Conservation (phyloP, 441 rosid genomes). For the Populus hybrid region DNA sequence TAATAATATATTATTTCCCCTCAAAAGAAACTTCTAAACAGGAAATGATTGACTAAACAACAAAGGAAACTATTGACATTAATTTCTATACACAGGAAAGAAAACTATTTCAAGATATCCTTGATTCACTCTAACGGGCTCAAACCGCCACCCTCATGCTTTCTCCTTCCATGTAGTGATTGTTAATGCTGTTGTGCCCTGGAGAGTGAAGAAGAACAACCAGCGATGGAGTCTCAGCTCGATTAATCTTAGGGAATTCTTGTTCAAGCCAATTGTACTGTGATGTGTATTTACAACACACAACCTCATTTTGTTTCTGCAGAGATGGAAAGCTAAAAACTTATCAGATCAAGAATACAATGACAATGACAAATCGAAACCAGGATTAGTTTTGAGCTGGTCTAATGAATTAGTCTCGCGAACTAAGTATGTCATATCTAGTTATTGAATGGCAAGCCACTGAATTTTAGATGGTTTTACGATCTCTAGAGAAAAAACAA, state of each 20-base stretch:
- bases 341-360: too few species aligned
- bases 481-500: slow-evolving; percentile 41
- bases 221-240: slow-evolving; percentile 69
- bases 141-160: slow-evolving; percentile 61
- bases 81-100: too few species aligned
- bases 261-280: slow-evolving; percentile 56
- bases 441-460: background rate
- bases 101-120: too few species aligned
- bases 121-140: slow-evolving; percentile 14
- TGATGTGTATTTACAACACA: slow-evolving; percentile 44
- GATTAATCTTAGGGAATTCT: slow-evolving; percentile 58
- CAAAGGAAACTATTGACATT: too few species aligned
- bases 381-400: background rate
- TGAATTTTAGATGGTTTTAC: background rate
- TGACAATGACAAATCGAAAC: too few species aligned
- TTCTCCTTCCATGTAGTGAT: slow-evolving; percentile 83
- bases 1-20: too few species aligned
- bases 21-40: too few species aligned
- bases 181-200: slow-evolving; percentile 51
- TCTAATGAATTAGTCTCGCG: background rate
- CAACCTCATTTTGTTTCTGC: background rate
- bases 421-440: too few species aligned
- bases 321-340: background rate
- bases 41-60: too few species aligned
- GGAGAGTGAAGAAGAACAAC: slow-evolving; percentile 60